Conservation (phyloP, 768 basidiomycete genomes). For the Lanmaoa pseudosensibilis region DNA sequence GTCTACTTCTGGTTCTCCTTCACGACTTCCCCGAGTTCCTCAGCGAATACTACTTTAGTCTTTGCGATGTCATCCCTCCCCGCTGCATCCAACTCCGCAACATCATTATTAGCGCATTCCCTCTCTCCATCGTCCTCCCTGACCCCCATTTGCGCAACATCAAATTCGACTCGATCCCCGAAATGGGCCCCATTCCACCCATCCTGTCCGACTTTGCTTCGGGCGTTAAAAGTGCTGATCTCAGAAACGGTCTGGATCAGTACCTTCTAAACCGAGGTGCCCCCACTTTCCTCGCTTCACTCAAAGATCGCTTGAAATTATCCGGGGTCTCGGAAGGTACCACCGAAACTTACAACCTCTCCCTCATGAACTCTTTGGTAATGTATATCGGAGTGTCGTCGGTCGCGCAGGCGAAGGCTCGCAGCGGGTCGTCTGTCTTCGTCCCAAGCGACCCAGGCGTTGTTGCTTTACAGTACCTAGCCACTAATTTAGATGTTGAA, state of each 20-base stretch:
- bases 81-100: constrained; percentile 96
- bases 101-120: constrained; percentile 95
- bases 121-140: constrained; percentile 74
- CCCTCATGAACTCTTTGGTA: constrained; percentile 90
- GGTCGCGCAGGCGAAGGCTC: constrained; percentile 83
- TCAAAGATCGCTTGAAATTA: constrained; percentile 73
- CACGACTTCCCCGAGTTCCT: constrained; percentile 99
- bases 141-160: constrained; percentile 80
- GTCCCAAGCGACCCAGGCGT: constrained; percentile 82
- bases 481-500: constrained; percentile 84
- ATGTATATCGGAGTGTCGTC: constrained; percentile 96
- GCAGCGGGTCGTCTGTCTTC: constrained; percentile 81
- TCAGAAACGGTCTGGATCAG: constrained; percentile 79
- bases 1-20: constrained; percentile 89
- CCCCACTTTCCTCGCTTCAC: constrained; percentile 67
- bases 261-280: constrained; percentile 77
- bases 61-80: constrained; percentile 90
- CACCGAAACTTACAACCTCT: constrained; percentile 75
- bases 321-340: constrained; percentile 45
- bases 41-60: constrained; percentile 93
- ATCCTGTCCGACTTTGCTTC: constrained; percentile 90
- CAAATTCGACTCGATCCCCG: constrained; percentile 73
- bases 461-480: constrained; percentile 78
- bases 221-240: constrained; percentile 75
- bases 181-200: constrained; percentile 91